A percentile compares a stretch with the other conserved stretches of the same genome.
Evolutionary conservation across 2,329 filamentous ascomycete genomes (phyloP).

Genomic region (Aspergillus sp.): DNA sequence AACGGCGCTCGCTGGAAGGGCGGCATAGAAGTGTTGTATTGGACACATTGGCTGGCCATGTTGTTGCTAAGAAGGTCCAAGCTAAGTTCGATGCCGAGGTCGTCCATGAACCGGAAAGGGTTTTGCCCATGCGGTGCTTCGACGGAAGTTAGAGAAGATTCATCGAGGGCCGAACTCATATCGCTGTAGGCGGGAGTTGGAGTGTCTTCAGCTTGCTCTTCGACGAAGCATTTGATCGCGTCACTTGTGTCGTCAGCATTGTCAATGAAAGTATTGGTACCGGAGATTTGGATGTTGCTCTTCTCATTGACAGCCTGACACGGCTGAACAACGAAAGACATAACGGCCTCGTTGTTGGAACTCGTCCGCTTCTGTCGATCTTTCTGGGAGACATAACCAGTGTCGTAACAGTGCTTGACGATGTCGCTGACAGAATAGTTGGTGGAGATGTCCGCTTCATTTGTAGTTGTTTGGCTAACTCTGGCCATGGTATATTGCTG

Average conservation of each 20-base stretch:
- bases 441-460: conserved; percentile 18
- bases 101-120: not conserved
- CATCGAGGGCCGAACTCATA: not conserved
- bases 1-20: not conserved
- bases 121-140: conserved; percentile 9
- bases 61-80: not conserved
- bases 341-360: conserved; percentile 12
- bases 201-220: not conserved
- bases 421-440: conserved; percentile 28
- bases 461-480: conserved; percentile 10
- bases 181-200: conserved; percentile 2
- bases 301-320: conserved; percentile 7
- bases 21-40: not conserved
- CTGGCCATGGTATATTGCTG: conserved; percentile 17
- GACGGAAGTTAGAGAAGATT: not conserved
- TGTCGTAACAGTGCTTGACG: conserved; percentile 24
- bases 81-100: not conserved
- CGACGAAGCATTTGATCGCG: conserved; percentile 1
- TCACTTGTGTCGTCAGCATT: not conserved
- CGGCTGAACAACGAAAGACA: conserved; percentile 22
- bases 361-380: conserved; percentile 4
- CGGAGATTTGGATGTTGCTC: conserved; percentile 10
- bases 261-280: conserved; percentile 5
- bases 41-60: not conserved
- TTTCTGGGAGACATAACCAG: conserved; percentile 21